Conservation (phyloP, 2,329 filamentous ascomycete genomes). For the Alternaria gansuensis region DNA sequence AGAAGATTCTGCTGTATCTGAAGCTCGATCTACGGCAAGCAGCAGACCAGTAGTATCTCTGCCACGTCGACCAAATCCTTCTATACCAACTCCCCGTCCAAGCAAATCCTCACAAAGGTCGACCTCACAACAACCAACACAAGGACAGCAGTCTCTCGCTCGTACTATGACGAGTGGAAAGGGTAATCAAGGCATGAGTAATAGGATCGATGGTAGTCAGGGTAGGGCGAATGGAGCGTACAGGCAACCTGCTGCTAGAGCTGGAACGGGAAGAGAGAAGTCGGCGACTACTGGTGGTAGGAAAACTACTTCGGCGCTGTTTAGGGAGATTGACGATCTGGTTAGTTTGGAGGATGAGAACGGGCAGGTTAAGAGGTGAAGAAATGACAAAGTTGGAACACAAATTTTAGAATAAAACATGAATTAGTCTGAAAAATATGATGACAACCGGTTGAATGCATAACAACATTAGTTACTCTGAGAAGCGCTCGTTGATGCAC, state of each 20-base stretch:
- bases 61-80: conserved; percentile 1
- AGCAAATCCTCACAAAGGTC: conserved; percentile 1
- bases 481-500: not conserved
- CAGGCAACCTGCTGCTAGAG: not conserved
- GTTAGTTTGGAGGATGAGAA: conserved; percentile 23
- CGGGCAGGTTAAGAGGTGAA: not conserved
- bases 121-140: conserved; percentile 6
- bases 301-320: conserved; percentile 40
- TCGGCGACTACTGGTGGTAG: conserved; percentile 7
- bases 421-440: not conserved
- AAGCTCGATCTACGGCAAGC: not conserved
- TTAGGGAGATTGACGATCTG: conserved; percentile 43
- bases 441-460: not conserved
- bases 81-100: not conserved
- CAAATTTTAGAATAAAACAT: not conserved
- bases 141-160: conserved; percentile 23
- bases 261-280: conserved; percentile 4
- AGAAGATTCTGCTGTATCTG: conserved; percentile 17
- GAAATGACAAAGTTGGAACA: not conserved
- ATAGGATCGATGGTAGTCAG: conserved; percentile 12
- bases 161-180: conserved; percentile 36
- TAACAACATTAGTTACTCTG: too few relatives aligned
- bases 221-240: not conserved
- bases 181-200: conserved; percentile 26
- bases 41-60: not conserved